phyloP scores from a whole-genome alignment of 75 land plant species.

The Pinus taeda region DNA sequence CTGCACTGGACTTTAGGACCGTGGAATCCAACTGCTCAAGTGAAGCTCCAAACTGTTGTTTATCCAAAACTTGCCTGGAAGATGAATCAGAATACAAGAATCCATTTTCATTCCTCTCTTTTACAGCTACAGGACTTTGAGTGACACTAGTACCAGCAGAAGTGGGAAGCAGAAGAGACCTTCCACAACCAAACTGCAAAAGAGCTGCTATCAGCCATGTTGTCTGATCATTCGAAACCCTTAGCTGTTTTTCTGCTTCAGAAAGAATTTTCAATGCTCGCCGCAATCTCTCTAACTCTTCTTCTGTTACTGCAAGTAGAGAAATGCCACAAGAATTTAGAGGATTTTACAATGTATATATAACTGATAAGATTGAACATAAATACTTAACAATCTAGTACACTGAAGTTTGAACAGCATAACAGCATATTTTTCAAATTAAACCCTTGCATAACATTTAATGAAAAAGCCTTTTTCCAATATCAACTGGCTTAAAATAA shows the following conservation, averaged over 20 bases:
- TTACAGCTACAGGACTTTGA: slow-evolving; percentile 13
- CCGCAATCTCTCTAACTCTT: slow-evolving; percentile 48
- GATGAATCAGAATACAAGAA: slow-evolving; percentile 2
- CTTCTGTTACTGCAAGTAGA: slow-evolving; percentile 34
- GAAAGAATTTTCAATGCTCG: slow-evolving; percentile 70
- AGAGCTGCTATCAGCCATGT: slow-evolving; percentile 83
- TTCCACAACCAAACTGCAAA: slow-evolving; percentile 51
- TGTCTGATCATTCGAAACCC: slow-evolving; percentile 62
- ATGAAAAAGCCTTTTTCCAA: background rate
- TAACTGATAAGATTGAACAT: background rate
- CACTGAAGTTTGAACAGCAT: background rate
- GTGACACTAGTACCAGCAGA: slow-evolving; percentile 22
- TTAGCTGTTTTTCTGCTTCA: slow-evolving; percentile 72
- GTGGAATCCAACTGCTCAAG: background rate
- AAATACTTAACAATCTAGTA: background rate
- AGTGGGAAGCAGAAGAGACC: slow-evolving; percentile 26
- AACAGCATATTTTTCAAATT: background rate
- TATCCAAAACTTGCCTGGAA: background rate
- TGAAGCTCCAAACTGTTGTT: slow-evolving; percentile 1
- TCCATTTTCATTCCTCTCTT: slow-evolving; percentile 22
- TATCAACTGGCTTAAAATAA: background rate
- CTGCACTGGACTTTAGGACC: slow-evolving; percentile 9
- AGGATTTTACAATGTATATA: background rate
- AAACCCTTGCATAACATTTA: background rate
- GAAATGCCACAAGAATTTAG: background rate